A percentile compares a stretch with the other conserved stretches of the same genome.
phyloP scores from a whole-genome alignment of 169 alveolate genomes.

The Toxoplasma gondii region DNA sequence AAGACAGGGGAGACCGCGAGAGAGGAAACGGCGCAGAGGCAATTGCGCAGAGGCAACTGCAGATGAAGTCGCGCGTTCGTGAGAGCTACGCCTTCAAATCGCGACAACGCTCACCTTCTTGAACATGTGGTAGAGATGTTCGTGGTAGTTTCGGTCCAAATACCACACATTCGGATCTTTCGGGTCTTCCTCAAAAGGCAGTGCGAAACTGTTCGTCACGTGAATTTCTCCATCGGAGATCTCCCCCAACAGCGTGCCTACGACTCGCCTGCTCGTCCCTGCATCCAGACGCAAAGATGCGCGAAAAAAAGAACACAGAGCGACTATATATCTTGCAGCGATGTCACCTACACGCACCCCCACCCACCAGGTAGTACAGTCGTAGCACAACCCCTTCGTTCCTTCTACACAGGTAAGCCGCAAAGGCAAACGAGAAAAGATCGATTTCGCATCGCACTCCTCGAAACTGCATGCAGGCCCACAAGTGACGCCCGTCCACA shows the following conservation, averaged over 20 bases:
- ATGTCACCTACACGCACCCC: neutral
- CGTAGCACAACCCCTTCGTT: too few species aligned
- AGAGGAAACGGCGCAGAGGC: too few species aligned
- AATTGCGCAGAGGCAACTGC: too few species aligned
- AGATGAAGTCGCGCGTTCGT: too few species aligned
- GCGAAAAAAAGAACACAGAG: neutral
- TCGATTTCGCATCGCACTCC: too few species aligned
- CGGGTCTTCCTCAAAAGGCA: slow-evolving; percentile 99
- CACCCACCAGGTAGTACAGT: too few species aligned
- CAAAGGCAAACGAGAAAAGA: too few species aligned
- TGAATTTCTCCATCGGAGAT: slow-evolving; percentile 87
- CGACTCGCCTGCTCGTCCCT: slow-evolving; percentile 93
- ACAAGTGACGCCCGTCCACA: too few species aligned
- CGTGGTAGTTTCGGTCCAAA: slow-evolving; percentile 98
- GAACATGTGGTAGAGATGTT: slow-evolving; percentile 96
- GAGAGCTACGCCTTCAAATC: neutral
- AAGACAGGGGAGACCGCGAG: neutral
- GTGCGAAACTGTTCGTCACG: slow-evolving; percentile 97
- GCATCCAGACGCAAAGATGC: neutral
- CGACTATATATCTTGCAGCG: too few species aligned
- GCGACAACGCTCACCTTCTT: slow-evolving; percentile 82
- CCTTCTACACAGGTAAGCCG: too few species aligned
- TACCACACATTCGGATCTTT: slow-evolving; percentile 98
- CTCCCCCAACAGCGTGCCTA: slow-evolving; percentile 99
- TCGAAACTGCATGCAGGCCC: too few species aligned